Percentiles rank a stretch among this genome's conserved stretches.
phyloP scores from a whole-genome alignment of 352 stramenopile species.

The Globisporangium uncinulatum region DNA sequence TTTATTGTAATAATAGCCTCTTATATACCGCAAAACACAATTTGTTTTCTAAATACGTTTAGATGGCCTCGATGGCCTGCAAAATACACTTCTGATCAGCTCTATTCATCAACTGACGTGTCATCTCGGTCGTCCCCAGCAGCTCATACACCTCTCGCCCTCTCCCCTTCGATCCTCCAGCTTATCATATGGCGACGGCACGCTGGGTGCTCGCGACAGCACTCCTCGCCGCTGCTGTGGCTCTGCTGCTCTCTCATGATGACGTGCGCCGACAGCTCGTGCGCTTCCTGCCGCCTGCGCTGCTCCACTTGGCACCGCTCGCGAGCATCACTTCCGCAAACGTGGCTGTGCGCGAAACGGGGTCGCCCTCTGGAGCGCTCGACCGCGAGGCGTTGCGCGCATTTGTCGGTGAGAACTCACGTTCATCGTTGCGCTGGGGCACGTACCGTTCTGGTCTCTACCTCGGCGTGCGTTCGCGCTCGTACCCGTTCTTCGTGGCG shows the following conservation, averaged over 20 bases:
- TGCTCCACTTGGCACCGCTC: too few species aligned
- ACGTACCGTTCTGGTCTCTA: constrained; percentile 78
- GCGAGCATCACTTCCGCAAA: background rate
- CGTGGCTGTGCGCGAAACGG: background rate
- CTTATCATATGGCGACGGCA: background rate
- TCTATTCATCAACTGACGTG: too few species aligned
- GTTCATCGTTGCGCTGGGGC: constrained; percentile 47
- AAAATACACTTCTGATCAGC: too few species aligned
- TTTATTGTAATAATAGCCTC: too few species aligned
- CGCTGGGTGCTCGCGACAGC: background rate
- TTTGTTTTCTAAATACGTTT: too few species aligned
- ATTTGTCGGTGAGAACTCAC: constrained; percentile 32
- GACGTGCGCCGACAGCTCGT: too few species aligned
- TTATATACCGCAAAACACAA: too few species aligned
- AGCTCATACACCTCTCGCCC: too few species aligned
- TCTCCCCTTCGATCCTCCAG: too few species aligned
- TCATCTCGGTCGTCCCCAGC: too few species aligned
- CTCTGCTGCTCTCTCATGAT: constrained; percentile 1
- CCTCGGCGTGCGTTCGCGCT: constrained; percentile 68
- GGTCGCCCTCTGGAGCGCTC: constrained; percentile 6
- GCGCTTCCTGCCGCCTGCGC: too few species aligned
- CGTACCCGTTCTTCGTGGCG: constrained; percentile 53
- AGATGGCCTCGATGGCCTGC: too few species aligned
- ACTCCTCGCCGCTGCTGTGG: constrained; percentile 2
- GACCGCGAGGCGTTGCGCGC: constrained; percentile 26